Base-by-base conservation (phyloP, 2,329 filamentous ascomycete genomes). In the Tolypocladium ovalisporum region DNA sequence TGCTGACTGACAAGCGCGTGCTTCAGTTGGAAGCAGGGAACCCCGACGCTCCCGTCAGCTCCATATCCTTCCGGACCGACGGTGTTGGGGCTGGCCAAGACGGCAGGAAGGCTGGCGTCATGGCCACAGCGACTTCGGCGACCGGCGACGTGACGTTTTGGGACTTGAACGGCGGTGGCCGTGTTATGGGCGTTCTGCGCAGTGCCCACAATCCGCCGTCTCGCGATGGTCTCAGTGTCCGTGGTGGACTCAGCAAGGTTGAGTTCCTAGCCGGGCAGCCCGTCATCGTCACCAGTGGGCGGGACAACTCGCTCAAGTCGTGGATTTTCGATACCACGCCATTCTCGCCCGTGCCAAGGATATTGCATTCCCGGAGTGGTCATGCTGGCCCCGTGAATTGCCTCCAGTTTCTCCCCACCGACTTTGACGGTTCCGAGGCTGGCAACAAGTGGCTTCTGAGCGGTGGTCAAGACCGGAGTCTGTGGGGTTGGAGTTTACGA, bases 291-390 rank as follows among this genome's bases (percentile, higher is more conserved):
- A 96, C 91, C 12, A 94, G 90, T 62, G 95, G 94, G 5, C 79
- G 89, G 53, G 94, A 99, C 70, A 99, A 99, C 72, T 90, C 92
- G 12, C 76, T 99, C 59, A 95, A 93, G 70, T 92, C 91, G 6
- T 97, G 93, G 93, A 94, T 97, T 60, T 96, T 97, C 65, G 93
- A 97, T 66, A 87, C 95, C 70, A 87, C 86, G 0, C 92, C 93
- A 0, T 96, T 96, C 69, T 94, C 89, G 0, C 86, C 92, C 0
- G 80, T 92, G 13, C 94, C 94, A 2, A 84, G 93, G 22, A 87
- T 90, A 32, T 76, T 99, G 35, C 94, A 99, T 71, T 83, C 84
- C 3, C 83, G 94, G 62, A 91, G 89, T 63, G 94, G 94, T 2
- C 94, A 99, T 70, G 90, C 92, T 12, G 91, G 88, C 3, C 87